Percentiles rank a stretch among this genome's conserved stretches.
Evolutionary conservation across 2,329 filamentous ascomycete species (phyloP).

Genomic region (Phyllosticta ampelicida): DNA sequence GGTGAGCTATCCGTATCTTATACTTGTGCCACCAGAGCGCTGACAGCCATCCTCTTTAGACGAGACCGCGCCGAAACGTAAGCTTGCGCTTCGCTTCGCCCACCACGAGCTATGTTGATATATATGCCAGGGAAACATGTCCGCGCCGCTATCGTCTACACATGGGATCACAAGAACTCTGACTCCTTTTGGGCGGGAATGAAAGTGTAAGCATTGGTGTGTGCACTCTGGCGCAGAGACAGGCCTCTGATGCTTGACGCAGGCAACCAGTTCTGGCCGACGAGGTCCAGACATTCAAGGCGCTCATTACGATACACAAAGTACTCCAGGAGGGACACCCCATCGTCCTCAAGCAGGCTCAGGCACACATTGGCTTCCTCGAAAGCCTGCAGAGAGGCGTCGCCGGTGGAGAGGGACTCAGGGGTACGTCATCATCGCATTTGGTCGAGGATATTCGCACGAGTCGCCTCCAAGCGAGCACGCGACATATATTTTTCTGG

Average conservation of each 20-base stretch:
- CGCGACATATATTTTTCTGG: background rate
- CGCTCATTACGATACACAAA: conserved; percentile 93
- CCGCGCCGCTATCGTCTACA: conserved; percentile 94
- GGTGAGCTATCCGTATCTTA: conserved; percentile 28
- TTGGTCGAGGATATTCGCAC: background rate
- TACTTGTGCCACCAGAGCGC: conserved; percentile 5
- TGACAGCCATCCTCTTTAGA: conserved; percentile 30
- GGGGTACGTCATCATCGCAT: conserved; percentile 42
- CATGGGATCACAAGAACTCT: conserved; percentile 97
- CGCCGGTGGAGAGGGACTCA: conserved; percentile 64
- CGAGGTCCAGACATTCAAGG: conserved; percentile 98
- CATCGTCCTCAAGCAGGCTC: conserved; percentile 73
- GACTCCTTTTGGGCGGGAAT: conserved; percentile 94
- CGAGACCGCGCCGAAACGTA: conserved; percentile 58
- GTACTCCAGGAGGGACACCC: conserved; percentile 96
- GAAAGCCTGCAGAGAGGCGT: conserved; percentile 82
- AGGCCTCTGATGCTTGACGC: conserved; percentile 9
- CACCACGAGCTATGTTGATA: conserved; percentile 21
- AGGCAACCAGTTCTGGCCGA: conserved; percentile 97
- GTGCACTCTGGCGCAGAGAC: background rate
- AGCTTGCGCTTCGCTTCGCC: conserved; percentile 6
- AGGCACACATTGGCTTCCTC: conserved; percentile 81
- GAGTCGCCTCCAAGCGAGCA: background rate
- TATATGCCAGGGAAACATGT: conserved; percentile 68
- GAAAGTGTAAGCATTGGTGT: conserved; percentile 60